A percentile compares a stretch with the other conserved stretches of the same genome.
phyloP scores from a whole-genome alignment of 179 eudicot species.

The Gypsophila paniculata region DNA sequence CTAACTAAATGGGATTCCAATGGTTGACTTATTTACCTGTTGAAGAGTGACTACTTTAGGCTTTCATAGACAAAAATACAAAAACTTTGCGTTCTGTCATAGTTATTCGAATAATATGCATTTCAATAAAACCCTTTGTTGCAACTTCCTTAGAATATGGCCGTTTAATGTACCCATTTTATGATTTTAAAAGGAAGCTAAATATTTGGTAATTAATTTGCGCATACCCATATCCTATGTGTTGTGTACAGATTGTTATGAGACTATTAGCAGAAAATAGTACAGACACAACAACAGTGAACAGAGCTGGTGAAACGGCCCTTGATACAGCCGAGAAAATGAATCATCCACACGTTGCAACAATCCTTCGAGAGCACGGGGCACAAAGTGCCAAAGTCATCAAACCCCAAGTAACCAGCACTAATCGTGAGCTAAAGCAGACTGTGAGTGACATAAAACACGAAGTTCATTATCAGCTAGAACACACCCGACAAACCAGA shows the following conservation, averaged over 20 bases:
- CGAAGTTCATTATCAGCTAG: slow-evolving; percentile 81
- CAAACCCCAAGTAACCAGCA: slow-evolving; percentile 51
- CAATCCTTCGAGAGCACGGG: slow-evolving; percentile 56
- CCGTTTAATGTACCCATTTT: no score
- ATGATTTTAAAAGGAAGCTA: no score
- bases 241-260: slow-evolving; percentile 54
- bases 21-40: no score
- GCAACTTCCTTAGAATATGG: no score
- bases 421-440: slow-evolving; percentile 65
- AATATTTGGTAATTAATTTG: no score
- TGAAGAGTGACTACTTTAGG: no score
- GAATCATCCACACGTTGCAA: slow-evolving; percentile 41
- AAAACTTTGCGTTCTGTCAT: no score
- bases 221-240: no score
- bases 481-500: slow-evolving; percentile 75
- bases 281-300: slow-evolving; percentile 48
- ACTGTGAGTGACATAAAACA: slow-evolving; percentile 94
- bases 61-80: no score
- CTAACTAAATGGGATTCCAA: no score
- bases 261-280: slow-evolving; percentile 41
- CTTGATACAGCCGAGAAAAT: slow-evolving; percentile 79
- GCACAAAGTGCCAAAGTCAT: slow-evolving; percentile 52
- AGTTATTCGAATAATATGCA: no score
- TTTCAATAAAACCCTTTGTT: no score
- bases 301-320: slow-evolving; percentile 70